A percentile compares a stretch with the other conserved stretches of the same genome.
Evolutionary conservation across 2,329 filamentous ascomycete species (phyloP).

Genomic region (Cordyceps pruinosa): DNA sequence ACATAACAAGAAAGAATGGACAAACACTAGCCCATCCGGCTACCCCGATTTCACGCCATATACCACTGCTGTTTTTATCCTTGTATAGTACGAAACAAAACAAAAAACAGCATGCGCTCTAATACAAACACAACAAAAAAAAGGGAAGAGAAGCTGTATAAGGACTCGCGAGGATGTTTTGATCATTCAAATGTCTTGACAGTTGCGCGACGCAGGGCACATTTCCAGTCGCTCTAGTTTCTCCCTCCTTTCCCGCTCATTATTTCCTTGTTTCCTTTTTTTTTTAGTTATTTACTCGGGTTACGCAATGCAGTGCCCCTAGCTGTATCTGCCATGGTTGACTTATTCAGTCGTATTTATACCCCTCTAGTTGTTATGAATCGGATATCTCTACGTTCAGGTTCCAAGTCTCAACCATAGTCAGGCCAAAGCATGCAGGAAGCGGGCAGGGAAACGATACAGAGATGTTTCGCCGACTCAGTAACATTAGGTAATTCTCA

Average conservation of each 20-base stretch:
- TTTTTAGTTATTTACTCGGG: too few relatives aligned
- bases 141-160: neutral
- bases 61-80: slow-evolving; percentile 1
- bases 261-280: neutral
- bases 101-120: neutral
- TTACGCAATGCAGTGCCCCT: too few relatives aligned
- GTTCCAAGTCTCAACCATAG: too few relatives aligned
- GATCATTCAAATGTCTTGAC: neutral
- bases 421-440: too few relatives aligned
- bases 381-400: too few relatives aligned
- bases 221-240: neutral
- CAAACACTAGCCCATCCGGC: neutral
- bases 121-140: neutral
- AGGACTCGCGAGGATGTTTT: neutral
- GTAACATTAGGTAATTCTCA: too few relatives aligned
- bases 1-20: neutral
- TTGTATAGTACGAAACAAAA: neutral
- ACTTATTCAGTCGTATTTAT: too few relatives aligned
- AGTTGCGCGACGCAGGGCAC: neutral
- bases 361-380: too few relatives aligned
- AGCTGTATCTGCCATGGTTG: too few relatives aligned
- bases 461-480: too few relatives aligned
- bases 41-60: neutral
- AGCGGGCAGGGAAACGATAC: too few relatives aligned
- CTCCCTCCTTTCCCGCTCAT: neutral